These are phyloP conservation scores for Mrakiaceae sp. DNA, from an alignment of 1,284 basidiomycete genomes.

Conservation along the genomic window DNA sequence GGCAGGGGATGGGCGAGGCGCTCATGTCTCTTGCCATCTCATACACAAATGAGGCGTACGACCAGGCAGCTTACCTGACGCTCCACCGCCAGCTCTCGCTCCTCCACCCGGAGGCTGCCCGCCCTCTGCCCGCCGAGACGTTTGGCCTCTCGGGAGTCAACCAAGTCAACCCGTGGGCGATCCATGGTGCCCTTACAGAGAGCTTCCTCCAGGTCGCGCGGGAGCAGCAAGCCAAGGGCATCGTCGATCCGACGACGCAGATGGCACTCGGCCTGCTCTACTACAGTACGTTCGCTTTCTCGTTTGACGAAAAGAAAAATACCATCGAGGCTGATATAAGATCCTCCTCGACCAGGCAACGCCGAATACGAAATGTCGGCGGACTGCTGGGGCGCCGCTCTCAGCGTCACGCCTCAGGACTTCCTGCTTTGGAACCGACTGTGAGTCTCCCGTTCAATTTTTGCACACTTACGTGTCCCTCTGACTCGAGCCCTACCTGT, in stretches of 20 bases:
- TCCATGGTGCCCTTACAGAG: constrained; percentile 69
- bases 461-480: neutral
- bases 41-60: constrained; percentile 91
- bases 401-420: constrained; percentile 41
- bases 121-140: constrained; percentile 43
- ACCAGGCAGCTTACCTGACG: constrained; percentile 75
- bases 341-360: constrained; percentile 36
- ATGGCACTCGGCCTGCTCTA: constrained; percentile 86
- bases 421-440: constrained; percentile 43
- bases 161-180: constrained; percentile 61
- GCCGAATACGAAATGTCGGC: constrained; percentile 65
- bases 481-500: neutral
- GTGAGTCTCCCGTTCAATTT: constrained; percentile 29
- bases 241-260: constrained; percentile 86
- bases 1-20: constrained; percentile 54
- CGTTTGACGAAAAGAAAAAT: too few species aligned
- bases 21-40: constrained; percentile 93
- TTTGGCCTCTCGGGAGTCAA: constrained; percentile 41
- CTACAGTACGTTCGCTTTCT: constrained; percentile 47
- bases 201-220: constrained; percentile 77
- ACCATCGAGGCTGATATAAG: constrained; percentile 8
- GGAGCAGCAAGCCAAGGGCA: constrained; percentile 53
- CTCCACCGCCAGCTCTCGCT: constrained; percentile 76
- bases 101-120: constrained; percentile 55
- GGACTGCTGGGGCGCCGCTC: constrained; percentile 82